A percentile compares a stretch with the other conserved stretches of the same genome.
These are phyloP conservation scores for Citrus mangshanensis DNA, from an alignment of 345 rosid species.

Conservation along the genomic window DNA sequence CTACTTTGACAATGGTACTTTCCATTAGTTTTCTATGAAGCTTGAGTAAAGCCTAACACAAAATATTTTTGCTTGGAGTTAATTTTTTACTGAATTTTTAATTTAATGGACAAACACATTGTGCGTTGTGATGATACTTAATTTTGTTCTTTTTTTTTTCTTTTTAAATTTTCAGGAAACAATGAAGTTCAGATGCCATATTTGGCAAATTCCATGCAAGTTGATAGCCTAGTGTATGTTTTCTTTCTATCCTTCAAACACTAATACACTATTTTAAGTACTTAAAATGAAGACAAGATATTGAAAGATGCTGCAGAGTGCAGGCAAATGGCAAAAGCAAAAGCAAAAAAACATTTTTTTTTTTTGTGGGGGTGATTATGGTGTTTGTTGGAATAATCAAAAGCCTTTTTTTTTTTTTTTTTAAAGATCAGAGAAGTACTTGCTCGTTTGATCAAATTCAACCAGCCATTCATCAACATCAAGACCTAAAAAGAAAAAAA, in stretches of 20 bases:
- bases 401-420: background rate
- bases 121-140: background rate
- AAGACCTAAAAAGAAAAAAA: background rate
- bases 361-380: background rate
- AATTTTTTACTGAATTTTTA: background rate
- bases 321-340: background rate
- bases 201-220: slow-evolving; percentile 24
- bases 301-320: too few species aligned
- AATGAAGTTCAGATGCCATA: slow-evolving; percentile 37
- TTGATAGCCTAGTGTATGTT: slow-evolving; percentile 39
- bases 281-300: background rate
- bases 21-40: background rate
- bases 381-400: background rate
- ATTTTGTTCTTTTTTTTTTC: background rate
- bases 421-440: background rate
- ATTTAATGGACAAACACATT: too few species aligned
- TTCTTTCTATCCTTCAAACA: too few species aligned
- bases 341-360: background rate
- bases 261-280: too few species aligned
- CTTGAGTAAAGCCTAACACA: background rate
- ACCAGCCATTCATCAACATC: background rate
- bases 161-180: slow-evolving; percentile 29
- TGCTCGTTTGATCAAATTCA: background rate
- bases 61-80: background rate
- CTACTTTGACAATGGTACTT: slow-evolving; percentile 25